phyloP scores from a whole-genome alignment of 2,329 filamentous ascomycete genomes.

The Fusarium mundagurra region DNA sequence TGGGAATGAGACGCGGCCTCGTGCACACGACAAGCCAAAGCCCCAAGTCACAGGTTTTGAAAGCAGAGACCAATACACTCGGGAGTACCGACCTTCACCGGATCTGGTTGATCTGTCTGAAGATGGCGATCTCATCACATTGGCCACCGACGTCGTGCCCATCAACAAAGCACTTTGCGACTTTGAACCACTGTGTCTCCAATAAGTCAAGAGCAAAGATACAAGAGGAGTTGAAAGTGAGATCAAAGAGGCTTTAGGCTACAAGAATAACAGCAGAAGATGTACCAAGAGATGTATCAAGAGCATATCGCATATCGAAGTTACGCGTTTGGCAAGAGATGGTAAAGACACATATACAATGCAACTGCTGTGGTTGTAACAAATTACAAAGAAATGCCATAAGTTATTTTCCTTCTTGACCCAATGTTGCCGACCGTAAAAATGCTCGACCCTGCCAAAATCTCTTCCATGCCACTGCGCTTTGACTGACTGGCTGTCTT shows the following conservation, averaged over 20 bases:
- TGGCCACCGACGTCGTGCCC: background rate
- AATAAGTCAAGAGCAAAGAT: background rate
- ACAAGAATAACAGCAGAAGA: rapidly evolving
- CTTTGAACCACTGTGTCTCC: background rate
- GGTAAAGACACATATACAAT: rapidly evolving
- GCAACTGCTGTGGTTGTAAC: rapidly evolving
- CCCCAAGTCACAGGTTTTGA: rapidly evolving
- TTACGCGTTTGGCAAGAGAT: too few relatives aligned
- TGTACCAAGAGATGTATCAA: rapidly evolving
- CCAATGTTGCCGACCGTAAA: rapidly evolving
- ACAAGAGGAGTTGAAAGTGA: rapidly evolving
- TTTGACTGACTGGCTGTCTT: background rate
- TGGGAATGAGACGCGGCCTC: background rate
- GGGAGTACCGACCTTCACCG: rapidly evolving
- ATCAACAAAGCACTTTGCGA: background rate
- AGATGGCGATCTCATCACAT: background rate
- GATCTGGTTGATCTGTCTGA: too few relatives aligned
- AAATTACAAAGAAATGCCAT: rapidly evolving
- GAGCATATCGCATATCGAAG: rapidly evolving
- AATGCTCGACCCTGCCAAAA: rapidly evolving
- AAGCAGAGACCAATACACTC: rapidly evolving
- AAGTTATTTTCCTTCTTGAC: rapidly evolving
- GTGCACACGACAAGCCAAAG: background rate
- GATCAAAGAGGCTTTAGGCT: background rate
- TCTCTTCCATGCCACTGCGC: background rate